Percentiles rank a stretch among this genome's conserved stretches.
Evolutionary conservation across 2,329 filamentous ascomycete genomes (phyloP).

Genomic region (Xylariales sp.): DNA sequence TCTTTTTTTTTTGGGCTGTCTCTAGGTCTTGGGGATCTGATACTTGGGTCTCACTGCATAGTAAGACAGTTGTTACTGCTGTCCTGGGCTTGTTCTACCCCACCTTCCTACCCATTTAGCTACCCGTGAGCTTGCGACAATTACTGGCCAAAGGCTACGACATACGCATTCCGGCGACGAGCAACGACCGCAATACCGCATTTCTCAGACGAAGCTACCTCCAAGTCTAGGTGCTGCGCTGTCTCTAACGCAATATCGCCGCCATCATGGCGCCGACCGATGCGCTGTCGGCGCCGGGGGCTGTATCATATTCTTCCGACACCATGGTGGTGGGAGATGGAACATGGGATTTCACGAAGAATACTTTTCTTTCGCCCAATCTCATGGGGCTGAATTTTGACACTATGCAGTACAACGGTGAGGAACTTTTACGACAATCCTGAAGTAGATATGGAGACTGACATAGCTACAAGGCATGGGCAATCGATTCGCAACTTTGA

Average conservation of each 20-base stretch:
- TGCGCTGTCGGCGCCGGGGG: slow-evolving; percentile 63
- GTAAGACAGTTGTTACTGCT: background rate
- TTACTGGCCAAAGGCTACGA: too few species aligned
- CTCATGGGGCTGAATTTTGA: slow-evolving; percentile 72
- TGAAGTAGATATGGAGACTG: too few species aligned
- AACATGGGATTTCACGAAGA: slow-evolving; percentile 75
- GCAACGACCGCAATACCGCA: too few species aligned
- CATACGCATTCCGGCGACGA: background rate
- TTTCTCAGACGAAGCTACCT: too few species aligned
- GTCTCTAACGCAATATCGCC: slow-evolving; percentile 22
- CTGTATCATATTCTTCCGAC: slow-evolving; percentile 66
- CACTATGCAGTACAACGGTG: slow-evolving; percentile 82
- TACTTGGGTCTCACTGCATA: slow-evolving; percentile 2
- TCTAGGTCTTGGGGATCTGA: too few species aligned
- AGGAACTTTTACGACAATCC: slow-evolving; percentile 14
- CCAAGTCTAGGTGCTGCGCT: background rate
- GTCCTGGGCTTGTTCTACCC: too few species aligned
- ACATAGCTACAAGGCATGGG: slow-evolving; percentile 68
- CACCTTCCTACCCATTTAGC: too few species aligned
- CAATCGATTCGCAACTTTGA: slow-evolving; percentile 67
- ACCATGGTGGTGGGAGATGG: slow-evolving; percentile 77
- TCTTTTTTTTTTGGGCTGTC: background rate
- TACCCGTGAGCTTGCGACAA: too few species aligned
- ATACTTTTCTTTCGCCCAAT: slow-evolving; percentile 74
- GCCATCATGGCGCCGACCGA: slow-evolving; percentile 58